Base-by-base conservation (phyloP, 2,329 filamentous ascomycete species). In the Arthrobotrys entomopaga region DNA sequence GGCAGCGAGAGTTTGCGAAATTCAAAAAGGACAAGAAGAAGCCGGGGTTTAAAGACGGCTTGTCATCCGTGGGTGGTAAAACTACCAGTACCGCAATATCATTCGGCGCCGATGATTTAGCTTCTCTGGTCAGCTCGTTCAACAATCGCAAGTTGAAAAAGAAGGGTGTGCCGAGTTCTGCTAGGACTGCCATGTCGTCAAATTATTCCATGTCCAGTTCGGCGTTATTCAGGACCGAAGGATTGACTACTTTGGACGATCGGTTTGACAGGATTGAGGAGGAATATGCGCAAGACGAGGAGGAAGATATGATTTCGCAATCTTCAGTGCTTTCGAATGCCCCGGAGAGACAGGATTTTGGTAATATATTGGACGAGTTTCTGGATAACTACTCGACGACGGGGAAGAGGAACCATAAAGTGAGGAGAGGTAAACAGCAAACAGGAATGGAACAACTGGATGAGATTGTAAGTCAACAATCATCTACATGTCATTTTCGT, bases 151-250 rank as follows among this genome's bases (percentile, higher is more conserved):
- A 75, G 22, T 52, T 69, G 75, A 98, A 98, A 89, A 97, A 97
- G 87, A 98, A 97, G 84, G 94, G 93, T 52, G 65, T 75, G 10
- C 71, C 71, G 7, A 67, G 65, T 19, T 69, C 65, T 0, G 94
- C 95, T 1, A 83, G 96, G 81, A 98, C 46, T 19, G 8, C 94
- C 2, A 92, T 91, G 77, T 90, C 91, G 0, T 95, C 93, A 0
- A 89, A 87, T 70, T 96, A 95, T 82, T 95, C 91, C 60, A 97
- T 97, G 93, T 93, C 91, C 0, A 96, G 91, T 0, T 96, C 93
- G 0, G 90, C 92, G 0, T 85, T 97, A 16, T 89, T 92, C 59
- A 88, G 95, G 65, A 99, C 93, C 0, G 94, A 97, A 79, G 92
- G 93, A 48, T 87, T 96, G 73, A 89, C 89, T 0, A 86, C 96